Base-by-base conservation (phyloP, 179 eudicot species). In the Nepenthes alata region DNA sequence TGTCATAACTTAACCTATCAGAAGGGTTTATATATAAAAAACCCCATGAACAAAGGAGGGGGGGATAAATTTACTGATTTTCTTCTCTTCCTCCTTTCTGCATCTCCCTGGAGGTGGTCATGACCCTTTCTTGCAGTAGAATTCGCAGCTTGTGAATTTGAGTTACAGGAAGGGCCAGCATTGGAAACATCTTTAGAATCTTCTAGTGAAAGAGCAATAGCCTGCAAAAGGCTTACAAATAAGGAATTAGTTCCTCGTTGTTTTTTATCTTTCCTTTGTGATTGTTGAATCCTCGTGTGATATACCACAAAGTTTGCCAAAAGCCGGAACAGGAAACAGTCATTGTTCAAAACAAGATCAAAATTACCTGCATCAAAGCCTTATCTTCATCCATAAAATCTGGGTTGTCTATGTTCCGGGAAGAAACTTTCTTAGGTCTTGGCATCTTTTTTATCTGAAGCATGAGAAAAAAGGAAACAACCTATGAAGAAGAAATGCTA, bases 201-300 rank as follows among this genome's bases (percentile, higher is more conserved):
- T 74, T 81, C 64, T 4, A 86, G 74, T 2, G 96, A 91, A 58
- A 85, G 85, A 76, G 91, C 95, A 70, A 91, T 84, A 56, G 95
- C 98, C 98, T 91, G 77, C 70, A 71, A 58, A 48, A 62, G 37
- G 37, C 35, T 44, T 6, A 52, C 5, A 25, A 44, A 63, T 54
- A 35, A 63, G 70, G 34, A 11, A 48, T 11, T 6, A 12, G 25
- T 4, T 45, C 7, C 6, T 25, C 59, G 37, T 35, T 57, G 5
- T 11, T 13, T 3, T 11, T 37, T 57, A 2, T 36, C 12, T 4
- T 37, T 34, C 11, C 14, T 35, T 8, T 34, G 36, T 11, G 41
- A 35, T 13, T 35, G n/a, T 38, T 6, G 11, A 9, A 10, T 34
- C 5, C 0, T 35, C 3, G 59, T 6, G 39, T 34, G 39, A 34